Evolutionary conservation across 2,329 filamentous ascomycete genomes (phyloP).

Genomic region (Verticillium nonalfalfae): DNA sequence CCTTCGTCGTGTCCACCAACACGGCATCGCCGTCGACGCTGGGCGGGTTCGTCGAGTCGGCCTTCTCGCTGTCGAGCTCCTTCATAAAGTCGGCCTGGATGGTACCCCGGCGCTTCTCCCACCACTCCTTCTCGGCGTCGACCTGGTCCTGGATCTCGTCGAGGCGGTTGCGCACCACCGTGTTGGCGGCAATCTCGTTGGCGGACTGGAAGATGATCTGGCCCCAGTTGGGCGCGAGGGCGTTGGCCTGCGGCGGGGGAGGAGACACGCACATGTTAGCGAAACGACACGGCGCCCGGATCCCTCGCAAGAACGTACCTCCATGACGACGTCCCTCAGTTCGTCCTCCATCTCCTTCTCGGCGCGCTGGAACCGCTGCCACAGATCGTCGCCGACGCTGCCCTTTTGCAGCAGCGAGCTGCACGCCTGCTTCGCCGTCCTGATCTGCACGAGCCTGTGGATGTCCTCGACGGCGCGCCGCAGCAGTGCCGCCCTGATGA

Average conservation of each 20-base stretch:
- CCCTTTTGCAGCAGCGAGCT: slow-evolving; percentile 78
- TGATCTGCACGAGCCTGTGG: slow-evolving; percentile 80
- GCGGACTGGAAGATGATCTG: slow-evolving; percentile 95
- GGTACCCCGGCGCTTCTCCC: slow-evolving; percentile 72
- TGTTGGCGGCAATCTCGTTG: slow-evolving; percentile 90
- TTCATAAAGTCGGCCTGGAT: slow-evolving; percentile 77
- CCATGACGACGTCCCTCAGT: slow-evolving; percentile 84
- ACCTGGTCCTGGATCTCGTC: slow-evolving; percentile 68
- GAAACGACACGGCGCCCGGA: neutral
- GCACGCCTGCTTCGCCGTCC: slow-evolving; percentile 82
- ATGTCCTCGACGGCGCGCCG: slow-evolving; percentile 91
- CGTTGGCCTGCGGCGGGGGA: slow-evolving; percentile 66
- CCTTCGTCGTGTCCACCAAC: slow-evolving; percentile 66
- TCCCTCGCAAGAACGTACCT: slow-evolving; percentile 50
- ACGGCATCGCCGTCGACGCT: slow-evolving; percentile 76
- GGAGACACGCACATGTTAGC: neutral
- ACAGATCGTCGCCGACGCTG: slow-evolving; percentile 91
- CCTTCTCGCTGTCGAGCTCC: slow-evolving; percentile 62
- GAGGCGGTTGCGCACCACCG: slow-evolving; percentile 65
- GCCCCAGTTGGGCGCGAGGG: slow-evolving; percentile 82
- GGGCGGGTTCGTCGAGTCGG: slow-evolving; percentile 34
- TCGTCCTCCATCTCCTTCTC: slow-evolving; percentile 99
- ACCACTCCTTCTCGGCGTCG: slow-evolving; percentile 78
- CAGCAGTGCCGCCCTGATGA: slow-evolving; percentile 82
- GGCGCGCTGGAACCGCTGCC: slow-evolving; percentile 84